A percentile compares a stretch with the other conserved stretches of the same genome.
Conservation (phyloP, 305 asterid genomes). For the Monarda citriodora region DNA sequence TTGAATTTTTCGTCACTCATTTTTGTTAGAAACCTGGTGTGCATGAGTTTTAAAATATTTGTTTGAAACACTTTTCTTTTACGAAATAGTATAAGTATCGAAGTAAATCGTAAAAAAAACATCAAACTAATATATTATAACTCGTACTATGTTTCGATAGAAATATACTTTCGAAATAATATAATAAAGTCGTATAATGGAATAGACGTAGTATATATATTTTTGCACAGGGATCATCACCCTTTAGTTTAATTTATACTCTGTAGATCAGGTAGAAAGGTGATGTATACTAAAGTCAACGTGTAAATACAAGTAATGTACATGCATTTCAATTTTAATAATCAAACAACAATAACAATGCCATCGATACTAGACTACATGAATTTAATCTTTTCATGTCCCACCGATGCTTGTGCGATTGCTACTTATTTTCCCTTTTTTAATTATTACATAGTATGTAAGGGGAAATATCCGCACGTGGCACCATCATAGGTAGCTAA, state of each 20-base stretch:
- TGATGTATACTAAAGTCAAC: neutral
- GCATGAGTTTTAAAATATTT: too few relatives aligned
- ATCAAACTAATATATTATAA: too few relatives aligned
- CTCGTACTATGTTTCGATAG: too few relatives aligned
- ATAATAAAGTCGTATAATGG: too few relatives aligned
- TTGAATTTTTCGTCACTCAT: too few relatives aligned
- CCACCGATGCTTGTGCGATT: neutral
- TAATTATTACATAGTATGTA: too few relatives aligned
- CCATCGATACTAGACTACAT: neutral
- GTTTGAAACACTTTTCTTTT: too few relatives aligned
- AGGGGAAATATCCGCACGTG: too few relatives aligned
- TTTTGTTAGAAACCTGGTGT: too few relatives aligned
- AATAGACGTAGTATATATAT: neutral
- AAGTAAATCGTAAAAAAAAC: too few relatives aligned
- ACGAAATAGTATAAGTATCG: too few relatives aligned
- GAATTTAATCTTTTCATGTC: neutral
- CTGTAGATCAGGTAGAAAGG: neutral
- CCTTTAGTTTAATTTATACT: neutral
- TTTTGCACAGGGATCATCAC: conserved; percentile 2
- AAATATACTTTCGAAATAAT: neutral
- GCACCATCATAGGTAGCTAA: too few relatives aligned
- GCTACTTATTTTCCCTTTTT: neutral
- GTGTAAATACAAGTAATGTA: neutral
- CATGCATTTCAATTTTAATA: neutral
- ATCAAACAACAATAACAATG: neutral